Base-by-base conservation (phyloP, 2,329 filamentous ascomycete genomes). In the Fusarium armeniacum region DNA sequence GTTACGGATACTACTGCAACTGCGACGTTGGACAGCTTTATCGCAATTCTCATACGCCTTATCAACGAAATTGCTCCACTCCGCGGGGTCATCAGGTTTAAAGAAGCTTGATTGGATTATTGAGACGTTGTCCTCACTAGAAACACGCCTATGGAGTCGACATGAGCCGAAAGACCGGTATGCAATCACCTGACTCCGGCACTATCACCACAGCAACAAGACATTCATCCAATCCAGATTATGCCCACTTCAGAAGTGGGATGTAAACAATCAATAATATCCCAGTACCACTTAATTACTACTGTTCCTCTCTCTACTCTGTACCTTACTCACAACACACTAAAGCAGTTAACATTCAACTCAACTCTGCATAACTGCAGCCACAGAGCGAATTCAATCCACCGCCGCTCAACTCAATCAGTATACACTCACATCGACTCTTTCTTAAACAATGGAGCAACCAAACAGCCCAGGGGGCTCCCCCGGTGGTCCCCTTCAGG, bases 401-500 rank as follows among this genome's bases (percentile, higher is more conserved):
- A 52, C 24, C 10, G 5, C 24, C 16, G 46, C 43, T 30, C 52
- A 54, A 55, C 36, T 36, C 41, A 18, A 56, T 41, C 44, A 47
- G 24, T 30, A 45, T 33, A 38, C 54, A 47, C 46, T 22, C n/a
- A 44, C 8, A 44, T 57, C 58, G 38, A 47, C 40, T 24, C 26
- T 40, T 54, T n/a, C 49, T 41, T 40, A 16, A 58, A 55, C 56
- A 61, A 75, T 75, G 73, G 70, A 71, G 51, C 56, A 70, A 43
- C 51, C 65, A 69, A 61, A 77, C 67, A 86, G 85, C 77, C 84
- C 83, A 71, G 81, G 84, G 65, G 84, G 84, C 73, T 86, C 87
- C 65, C 83, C 87, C 28, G 84, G 83, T 65, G 83, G 84, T 69
- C 87, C 90, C 54, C 82, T 92, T 50, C 87, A 88, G 68, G 82